Evolutionary conservation across 306 rosid species (phyloP).

Genomic region (Lathyrus tuberosus): DNA sequence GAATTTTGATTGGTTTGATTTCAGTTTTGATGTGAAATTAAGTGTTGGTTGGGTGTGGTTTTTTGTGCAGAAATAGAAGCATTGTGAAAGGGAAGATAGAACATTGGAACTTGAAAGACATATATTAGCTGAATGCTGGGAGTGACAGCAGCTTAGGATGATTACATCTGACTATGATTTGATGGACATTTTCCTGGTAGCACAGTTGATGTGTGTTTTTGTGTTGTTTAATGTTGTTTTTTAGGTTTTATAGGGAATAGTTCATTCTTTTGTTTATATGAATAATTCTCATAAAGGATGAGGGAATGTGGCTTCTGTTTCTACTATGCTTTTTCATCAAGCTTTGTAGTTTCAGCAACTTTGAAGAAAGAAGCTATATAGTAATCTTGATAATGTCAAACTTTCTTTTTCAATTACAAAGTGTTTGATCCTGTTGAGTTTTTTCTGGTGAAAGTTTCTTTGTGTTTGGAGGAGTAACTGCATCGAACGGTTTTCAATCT

Average conservation of each 20-base stretch:
- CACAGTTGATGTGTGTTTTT: slow-evolving; percentile 39
- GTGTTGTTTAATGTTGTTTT: slow-evolving; percentile 34
- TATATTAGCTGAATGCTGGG: slow-evolving; percentile 7
- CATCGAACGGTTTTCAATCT: neutral
- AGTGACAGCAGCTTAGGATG: slow-evolving; percentile 13
- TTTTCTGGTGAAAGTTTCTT: neutral
- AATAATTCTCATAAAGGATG: slow-evolving; percentile 48
- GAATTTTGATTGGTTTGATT: slow-evolving; percentile 2
- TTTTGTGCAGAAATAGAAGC: slow-evolving; percentile 57
- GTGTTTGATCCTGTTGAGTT: neutral
- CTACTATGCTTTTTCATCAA: slow-evolving; percentile 11
- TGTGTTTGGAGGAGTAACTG: neutral
- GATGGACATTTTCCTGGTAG: slow-evolving; percentile 29
- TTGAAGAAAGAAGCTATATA: slow-evolving; percentile 19
- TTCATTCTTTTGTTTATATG: slow-evolving; percentile 49
- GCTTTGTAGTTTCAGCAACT: slow-evolving; percentile 27
- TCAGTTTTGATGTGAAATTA: neutral
- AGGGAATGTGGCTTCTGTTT: slow-evolving; percentile 25
- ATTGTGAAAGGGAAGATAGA: slow-evolving; percentile 21
- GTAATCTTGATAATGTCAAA: neutral
- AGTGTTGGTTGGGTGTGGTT: neutral
- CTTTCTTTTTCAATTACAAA: slow-evolving; percentile 11
- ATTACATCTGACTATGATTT: neutral
- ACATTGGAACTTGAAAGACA: slow-evolving; percentile 25
- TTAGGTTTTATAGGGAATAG: slow-evolving; percentile 46